phyloP scores from a whole-genome alignment of 176 grass and related monocot species.

The Eragrostis curvula region DNA sequence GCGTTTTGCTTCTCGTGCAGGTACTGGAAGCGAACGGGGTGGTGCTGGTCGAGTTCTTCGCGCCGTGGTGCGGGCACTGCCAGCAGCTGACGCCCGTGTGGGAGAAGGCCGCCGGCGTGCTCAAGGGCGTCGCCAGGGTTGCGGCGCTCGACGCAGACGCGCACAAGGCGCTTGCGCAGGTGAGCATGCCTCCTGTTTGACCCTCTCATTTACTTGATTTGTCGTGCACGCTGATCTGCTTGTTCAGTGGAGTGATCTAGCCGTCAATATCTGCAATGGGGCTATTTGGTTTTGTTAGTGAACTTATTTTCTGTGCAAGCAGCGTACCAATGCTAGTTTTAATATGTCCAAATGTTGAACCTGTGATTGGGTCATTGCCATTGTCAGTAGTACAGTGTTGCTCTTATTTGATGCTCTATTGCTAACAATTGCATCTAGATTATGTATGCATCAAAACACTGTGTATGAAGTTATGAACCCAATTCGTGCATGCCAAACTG shows the following conservation, averaged over 20 bases:
- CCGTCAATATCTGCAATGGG: not conserved
- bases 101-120: constrained; percentile 89
- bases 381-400: not conserved
- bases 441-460: not conserved
- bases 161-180: constrained; percentile 87
- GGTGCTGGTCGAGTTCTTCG: constrained; percentile 97
- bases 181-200: constrained; percentile 15
- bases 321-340: not conserved
- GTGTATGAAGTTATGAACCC: not conserved
- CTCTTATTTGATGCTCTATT: not conserved
- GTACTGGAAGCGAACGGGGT: constrained; percentile 87
- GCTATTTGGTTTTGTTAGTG: not conserved
- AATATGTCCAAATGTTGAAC: not conserved
- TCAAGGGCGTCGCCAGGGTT: constrained; percentile 87
- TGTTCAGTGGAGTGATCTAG: constrained; percentile 17
- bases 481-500: not conserved
- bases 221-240: constrained; percentile 15
- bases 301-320: not conserved
- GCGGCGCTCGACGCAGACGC: constrained; percentile 93
- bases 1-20: constrained; percentile 48
- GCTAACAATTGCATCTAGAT: not conserved
- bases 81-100: constrained; percentile 86
- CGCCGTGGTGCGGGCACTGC: constrained; percentile 99
- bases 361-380: not conserved
- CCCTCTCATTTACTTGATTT: constrained; percentile 31